Conservation (phyloP, 768 basidiomycete genomes). For the Daedaleopsis nitida region DNA sequence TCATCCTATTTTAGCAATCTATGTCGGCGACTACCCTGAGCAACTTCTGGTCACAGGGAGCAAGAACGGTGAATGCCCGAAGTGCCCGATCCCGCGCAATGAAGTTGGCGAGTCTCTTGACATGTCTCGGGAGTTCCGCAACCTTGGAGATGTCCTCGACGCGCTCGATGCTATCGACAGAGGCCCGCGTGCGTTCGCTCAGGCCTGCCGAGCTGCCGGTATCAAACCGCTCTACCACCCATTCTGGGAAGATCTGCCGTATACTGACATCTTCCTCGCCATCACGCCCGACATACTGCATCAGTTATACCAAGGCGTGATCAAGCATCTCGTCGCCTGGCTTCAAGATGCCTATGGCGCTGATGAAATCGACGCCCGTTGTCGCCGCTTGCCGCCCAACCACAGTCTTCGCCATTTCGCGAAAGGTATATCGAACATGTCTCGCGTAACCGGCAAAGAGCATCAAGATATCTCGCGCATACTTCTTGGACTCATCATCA, state of each 20-base stretch:
- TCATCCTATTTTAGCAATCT: constrained; percentile 27
- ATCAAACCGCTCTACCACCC: constrained; percentile 27
- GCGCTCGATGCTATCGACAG: constrained; percentile 6
- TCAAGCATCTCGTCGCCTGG: constrained; percentile 33
- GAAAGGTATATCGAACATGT: constrained; percentile 24
- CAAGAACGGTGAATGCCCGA: constrained; percentile 24
- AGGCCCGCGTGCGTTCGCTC: background rate
- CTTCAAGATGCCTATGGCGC: constrained; percentile 13
- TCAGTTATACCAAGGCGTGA: constrained; percentile 32
- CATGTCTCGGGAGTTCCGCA: background rate
- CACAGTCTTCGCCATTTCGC: constrained; percentile 24
- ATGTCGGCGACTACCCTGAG: constrained; percentile 30
- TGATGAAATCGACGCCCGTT: constrained; percentile 22
- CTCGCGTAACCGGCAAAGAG: constrained; percentile 25
- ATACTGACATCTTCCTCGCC: constrained; percentile 24
- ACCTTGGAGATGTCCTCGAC: constrained; percentile 8
- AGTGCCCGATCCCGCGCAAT: constrained; percentile 10
- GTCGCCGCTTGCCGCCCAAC: constrained; percentile 24
- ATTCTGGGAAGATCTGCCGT: constrained; percentile 30
- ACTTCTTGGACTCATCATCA: constrained; percentile 23
- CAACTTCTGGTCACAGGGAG: constrained; percentile 24
- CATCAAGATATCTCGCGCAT: constrained; percentile 26
- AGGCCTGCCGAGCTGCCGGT: constrained; percentile 15
- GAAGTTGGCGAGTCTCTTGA: constrained; percentile 9
- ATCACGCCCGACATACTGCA: constrained; percentile 34